Evolutionary conservation across 179 eudicot genomes (phyloP), one percentile per base, ranked within the genome.

Genomic region (Heliamphora pulchella): DNA sequence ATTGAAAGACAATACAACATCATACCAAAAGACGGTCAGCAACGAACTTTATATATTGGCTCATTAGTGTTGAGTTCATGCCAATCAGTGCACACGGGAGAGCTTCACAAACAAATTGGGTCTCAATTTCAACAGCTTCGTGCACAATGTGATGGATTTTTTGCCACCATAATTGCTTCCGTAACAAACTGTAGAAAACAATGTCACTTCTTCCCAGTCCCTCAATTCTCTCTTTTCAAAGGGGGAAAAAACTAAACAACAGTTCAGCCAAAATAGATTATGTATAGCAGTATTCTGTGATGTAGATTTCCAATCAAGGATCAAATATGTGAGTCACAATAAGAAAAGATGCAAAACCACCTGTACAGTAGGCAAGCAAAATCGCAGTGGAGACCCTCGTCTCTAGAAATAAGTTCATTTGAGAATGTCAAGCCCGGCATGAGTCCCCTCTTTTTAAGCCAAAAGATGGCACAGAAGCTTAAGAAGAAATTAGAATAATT

Each of bases 401-500:
- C 97, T 76, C 97, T 84, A 13, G 95, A 92, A 80, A 92, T 92
- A 79, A 92, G 93, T 86, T 92, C 97, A 46, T 91, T 92, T 75
- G 97, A 91, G 85, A 85, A 92, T 18, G 97, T 87, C 87, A 92
- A 83, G 48, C 97, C 93, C 13, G 97, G 97, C 97, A 92, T 91
- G 76, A 92, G 80, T 51, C 93, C 95, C 82, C 97, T 83, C 84
- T 92, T 92, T 76, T 91, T 91, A 14, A 92, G 90, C 97, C 93
- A 92, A 81, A 91, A 92, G 47, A 92, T 90, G 81, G 97, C 90
- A 73, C 97, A 92, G 78, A 92, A 92, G 85, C 93, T 91, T 31
- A 91, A 73, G 67, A 61, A 67, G 54, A 69, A 78, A 22, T 2
- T 22, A 62, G 65, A 68, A 70, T 7, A 9, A 41, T 13, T 50